phyloP scores from a whole-genome alignment of 345 rosid genomes.

The Eucalyptus erythrocorys region DNA sequence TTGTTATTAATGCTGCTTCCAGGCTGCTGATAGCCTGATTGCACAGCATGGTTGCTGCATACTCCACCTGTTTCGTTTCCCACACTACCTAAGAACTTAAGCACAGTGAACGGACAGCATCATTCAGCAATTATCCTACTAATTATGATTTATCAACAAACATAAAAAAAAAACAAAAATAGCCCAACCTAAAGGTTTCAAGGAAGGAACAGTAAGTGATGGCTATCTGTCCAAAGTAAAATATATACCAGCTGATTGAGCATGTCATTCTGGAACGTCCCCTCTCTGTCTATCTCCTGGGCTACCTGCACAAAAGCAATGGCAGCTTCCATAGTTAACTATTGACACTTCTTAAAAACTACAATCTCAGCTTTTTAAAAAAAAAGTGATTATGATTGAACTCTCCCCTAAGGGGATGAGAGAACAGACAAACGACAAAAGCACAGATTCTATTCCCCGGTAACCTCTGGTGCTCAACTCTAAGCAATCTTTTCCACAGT shows the following conservation, averaged over 20 bases:
- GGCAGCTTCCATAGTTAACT: not conserved
- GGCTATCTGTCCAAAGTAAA: not conserved
- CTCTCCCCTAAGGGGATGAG: not conserved
- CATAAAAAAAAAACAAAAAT: not conserved
- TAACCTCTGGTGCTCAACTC: not conserved
- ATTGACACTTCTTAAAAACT: not conserved
- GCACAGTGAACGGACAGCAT: not conserved
- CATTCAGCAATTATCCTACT: not conserved
- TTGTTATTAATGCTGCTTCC: not conserved
- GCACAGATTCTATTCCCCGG: not conserved
- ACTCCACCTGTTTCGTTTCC: not conserved
- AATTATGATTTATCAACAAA: not conserved
- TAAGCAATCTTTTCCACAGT: not conserved
- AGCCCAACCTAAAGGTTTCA: not conserved
- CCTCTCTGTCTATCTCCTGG: constrained; percentile 61
- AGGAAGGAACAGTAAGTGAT: not conserved
- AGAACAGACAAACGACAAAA: not conserved
- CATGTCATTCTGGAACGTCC: constrained; percentile 60
- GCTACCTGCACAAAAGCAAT: constrained; percentile 49
- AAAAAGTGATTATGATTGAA: not conserved
- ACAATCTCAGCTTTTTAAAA: not conserved
- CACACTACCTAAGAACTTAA: not conserved
- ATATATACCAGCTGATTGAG: constrained; percentile 54
- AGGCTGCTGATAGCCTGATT: not conserved
- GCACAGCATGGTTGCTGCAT: not conserved